Percentiles rank a stretch among this genome's conserved stretches.
Conservation (phyloP, 768 basidiomycete genomes). For the Pulveroboletus sp. region DNA sequence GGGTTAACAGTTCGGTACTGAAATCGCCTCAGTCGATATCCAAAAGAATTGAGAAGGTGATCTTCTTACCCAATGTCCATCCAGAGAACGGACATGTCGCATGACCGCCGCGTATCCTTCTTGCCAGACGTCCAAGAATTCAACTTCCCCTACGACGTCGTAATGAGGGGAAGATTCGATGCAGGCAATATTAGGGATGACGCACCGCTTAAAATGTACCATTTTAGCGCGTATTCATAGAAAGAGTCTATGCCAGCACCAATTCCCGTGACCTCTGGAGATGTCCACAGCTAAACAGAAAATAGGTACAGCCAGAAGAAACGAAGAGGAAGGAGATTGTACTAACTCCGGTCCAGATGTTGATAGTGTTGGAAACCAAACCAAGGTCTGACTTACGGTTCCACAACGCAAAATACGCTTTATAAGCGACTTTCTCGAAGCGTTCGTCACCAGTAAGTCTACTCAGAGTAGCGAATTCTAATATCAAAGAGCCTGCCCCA, state of each 20-base stretch:
- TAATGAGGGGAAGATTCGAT: background rate
- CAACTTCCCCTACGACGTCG: conserved; percentile 55
- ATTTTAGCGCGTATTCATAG: conserved; percentile 91
- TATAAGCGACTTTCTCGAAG: conserved; percentile 86
- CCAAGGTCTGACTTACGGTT: conserved; percentile 82
- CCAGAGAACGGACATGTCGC: conserved; percentile 74
- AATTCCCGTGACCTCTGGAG: conserved; percentile 73
- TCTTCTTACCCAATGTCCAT: conserved; percentile 77
- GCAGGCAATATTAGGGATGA: background rate
- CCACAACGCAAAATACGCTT: conserved; percentile 93
- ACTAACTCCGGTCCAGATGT: conserved; percentile 75
- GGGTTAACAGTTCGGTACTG: conserved; percentile 89
- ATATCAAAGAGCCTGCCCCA: conserved; percentile 86
- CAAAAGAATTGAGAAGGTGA: background rate
- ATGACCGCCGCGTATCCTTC: conserved; percentile 81
- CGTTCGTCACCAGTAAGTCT: conserved; percentile 85
- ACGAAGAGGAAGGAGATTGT: background rate
- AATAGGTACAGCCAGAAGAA: conserved; percentile 5
- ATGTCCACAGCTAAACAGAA: conserved; percentile 54
- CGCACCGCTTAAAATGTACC: conserved; percentile 82
- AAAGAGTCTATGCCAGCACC: conserved; percentile 97
- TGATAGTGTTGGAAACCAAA: conserved; percentile 87
- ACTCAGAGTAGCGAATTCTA: conserved; percentile 93
- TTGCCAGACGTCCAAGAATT: conserved; percentile 81
- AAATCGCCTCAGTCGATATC: background rate